Conservation (phyloP, 305 asterid species). For the Fraxinus albicans region DNA sequence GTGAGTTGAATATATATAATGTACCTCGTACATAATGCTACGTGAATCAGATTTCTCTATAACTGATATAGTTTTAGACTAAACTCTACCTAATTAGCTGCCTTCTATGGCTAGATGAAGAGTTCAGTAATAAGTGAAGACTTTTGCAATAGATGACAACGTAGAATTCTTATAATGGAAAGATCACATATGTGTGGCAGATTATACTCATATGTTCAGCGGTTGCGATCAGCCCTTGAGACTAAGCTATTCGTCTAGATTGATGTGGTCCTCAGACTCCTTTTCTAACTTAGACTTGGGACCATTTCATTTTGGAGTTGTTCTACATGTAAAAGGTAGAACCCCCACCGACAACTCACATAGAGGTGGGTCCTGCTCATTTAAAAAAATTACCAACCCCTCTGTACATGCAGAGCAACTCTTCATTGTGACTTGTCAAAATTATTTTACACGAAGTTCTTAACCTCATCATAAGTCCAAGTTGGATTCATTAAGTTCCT, state of each 20-base stretch:
- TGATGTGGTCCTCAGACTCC: not conserved
- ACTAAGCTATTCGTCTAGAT: not conserved
- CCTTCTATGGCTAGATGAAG: not conserved
- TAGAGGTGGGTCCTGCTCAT: too few relatives aligned
- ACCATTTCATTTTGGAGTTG: not conserved
- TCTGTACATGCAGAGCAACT: too few relatives aligned
- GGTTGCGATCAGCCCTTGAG: not conserved
- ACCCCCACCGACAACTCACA: too few relatives aligned
- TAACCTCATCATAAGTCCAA: not conserved
- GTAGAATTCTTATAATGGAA: not conserved
- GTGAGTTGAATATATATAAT: not conserved
- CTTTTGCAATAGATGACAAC: not conserved
- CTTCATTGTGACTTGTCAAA: not conserved
- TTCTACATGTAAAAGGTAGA: too few relatives aligned
- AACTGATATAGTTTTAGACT: not conserved
- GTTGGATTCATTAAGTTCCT: not conserved
- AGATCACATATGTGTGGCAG: not conserved
- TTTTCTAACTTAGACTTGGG: not conserved
- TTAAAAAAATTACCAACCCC: too few relatives aligned
- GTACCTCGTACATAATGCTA: not conserved
- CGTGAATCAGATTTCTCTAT: not conserved
- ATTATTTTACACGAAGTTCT: not conserved
- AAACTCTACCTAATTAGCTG: not conserved
- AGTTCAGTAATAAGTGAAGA: not conserved
- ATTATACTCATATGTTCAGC: not conserved